phyloP scores from a whole-genome alignment of 176 grass and related monocot genomes.

The Alloteropsis semialata region DNA sequence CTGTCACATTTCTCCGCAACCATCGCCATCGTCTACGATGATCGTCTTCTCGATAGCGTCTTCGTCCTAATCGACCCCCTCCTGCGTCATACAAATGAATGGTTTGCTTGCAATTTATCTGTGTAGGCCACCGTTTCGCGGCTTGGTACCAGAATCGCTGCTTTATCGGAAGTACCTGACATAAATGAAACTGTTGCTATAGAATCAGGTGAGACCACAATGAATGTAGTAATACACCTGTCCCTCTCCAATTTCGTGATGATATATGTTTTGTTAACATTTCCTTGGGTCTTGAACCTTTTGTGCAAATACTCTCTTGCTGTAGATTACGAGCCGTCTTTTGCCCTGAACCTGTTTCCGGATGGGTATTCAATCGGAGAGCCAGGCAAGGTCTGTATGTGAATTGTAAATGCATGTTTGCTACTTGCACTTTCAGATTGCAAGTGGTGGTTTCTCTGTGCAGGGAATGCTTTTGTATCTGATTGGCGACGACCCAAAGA shows the following conservation, averaged over 20 bases:
- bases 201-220: constrained; percentile 35
- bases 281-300: neutral
- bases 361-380: constrained; percentile 47
- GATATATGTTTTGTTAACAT: too few species aligned
- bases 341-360: constrained; percentile 52
- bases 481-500: constrained; percentile 38
- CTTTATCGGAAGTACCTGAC: neutral
- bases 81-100: neutral
- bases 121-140: constrained; percentile 10
- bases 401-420: neutral
- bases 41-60: neutral
- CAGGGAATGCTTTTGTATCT: constrained; percentile 49
- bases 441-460: neutral
- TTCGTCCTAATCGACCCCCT: neutral
- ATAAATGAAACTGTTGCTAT: neutral
- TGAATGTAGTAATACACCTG: neutral
- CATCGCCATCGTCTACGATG: neutral
- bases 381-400: constrained; percentile 37
- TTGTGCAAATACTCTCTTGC: neutral
- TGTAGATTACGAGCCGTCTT: constrained; percentile 46
- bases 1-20: neutral
- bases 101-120: neutral
- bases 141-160: neutral
- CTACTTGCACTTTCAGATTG: neutral
- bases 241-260: neutral